A percentile compares a stretch with the other conserved stretches of the same genome.
phyloP scores from a whole-genome alignment of 1,284 basidiomycete species.

The Phenoliferia sp. region DNA sequence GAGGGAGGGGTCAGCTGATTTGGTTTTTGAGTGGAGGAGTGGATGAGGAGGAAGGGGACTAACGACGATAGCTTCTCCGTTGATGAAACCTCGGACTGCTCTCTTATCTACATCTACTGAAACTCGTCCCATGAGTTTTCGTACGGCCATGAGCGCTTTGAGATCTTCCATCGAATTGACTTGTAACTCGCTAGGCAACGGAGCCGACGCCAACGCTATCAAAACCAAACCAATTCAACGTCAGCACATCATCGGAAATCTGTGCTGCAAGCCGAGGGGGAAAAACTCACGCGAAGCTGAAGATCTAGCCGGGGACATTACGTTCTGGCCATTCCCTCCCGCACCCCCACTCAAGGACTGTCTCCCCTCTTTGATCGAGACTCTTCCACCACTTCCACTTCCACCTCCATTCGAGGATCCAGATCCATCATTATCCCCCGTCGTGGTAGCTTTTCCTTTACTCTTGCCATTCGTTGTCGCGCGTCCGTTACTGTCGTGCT shows the following conservation, averaged over 20 bases:
- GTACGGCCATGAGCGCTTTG: constrained; percentile 24
- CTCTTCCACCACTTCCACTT: not conserved
- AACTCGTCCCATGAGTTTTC: constrained; percentile 18
- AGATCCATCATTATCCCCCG: not conserved
- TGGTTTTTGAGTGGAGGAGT: not conserved
- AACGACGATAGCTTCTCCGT: constrained; percentile 26
- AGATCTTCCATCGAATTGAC: constrained; percentile 29
- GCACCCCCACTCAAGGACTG: too few relatives aligned
- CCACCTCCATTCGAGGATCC: not conserved
- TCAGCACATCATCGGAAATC: not conserved
- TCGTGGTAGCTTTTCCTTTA: not conserved
- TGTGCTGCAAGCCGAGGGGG: not conserved
- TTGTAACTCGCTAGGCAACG: constrained; percentile 11
- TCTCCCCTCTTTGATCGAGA: not conserved
- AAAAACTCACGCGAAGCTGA: not conserved
- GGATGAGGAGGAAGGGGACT: not conserved
- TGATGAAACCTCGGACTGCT: constrained; percentile 23
- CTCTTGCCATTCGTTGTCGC: not conserved
- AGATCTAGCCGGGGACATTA: not conserved
- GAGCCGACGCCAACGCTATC: not conserved
- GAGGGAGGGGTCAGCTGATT: not conserved
- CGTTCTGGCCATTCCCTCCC: not conserved
- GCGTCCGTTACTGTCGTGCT: not conserved
- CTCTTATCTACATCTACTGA: constrained; percentile 4
- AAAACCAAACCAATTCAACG: too few relatives aligned